Evolutionary conservation across 2,329 filamentous ascomycete genomes (phyloP), one percentile per base, ranked within the genome.

Genomic region (Phaeoacremonium minimum): DNA sequence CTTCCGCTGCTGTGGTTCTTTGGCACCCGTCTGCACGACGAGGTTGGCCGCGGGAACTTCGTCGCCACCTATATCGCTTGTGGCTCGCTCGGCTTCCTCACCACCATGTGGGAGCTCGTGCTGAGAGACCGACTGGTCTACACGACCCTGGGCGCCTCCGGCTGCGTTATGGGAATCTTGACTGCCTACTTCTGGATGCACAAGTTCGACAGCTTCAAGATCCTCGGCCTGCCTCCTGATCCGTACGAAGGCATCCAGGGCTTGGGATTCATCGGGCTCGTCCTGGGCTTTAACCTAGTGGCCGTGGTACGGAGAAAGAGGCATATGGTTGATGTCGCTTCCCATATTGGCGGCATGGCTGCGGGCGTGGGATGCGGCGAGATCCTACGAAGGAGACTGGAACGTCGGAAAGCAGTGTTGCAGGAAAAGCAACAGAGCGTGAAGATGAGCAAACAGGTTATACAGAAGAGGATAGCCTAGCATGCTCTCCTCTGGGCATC

Each of bases 31-130:
- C 64, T 87, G 20, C 82, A 87, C 58, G 80, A 87, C 43, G 81
- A 87, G 47, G 63, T 87, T 17, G 84, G 82, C 9, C 71, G 84
- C 9, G 81, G 74, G 12, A 70, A 75, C 37, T 87, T 88, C 59
- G 61, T 88, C 15, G 73, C 80, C n/a, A 61, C 86, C 19, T 87
- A 83, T 56, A 45, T 84, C 19, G 63, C 70, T 7, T 70, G 71
- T 6, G 83, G 82, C 35, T 65, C 69, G 2, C 30, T 78, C 2
- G 78, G 75, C 7, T 78, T 76, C 41, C 70, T 81, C 42, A 63
- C 68, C n/a, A 78, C 75, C 30, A 62, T 88, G 40, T 49, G 63
- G 18, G 57, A 59, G 32, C 65, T 73, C 39, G 70, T 74, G 32
- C 53, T 74, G 36, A 53, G 64, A 33, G 61, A 65, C 12, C 58